Conservation (phyloP, 257 asterid genomes). For the Salvia hispanica region DNA sequence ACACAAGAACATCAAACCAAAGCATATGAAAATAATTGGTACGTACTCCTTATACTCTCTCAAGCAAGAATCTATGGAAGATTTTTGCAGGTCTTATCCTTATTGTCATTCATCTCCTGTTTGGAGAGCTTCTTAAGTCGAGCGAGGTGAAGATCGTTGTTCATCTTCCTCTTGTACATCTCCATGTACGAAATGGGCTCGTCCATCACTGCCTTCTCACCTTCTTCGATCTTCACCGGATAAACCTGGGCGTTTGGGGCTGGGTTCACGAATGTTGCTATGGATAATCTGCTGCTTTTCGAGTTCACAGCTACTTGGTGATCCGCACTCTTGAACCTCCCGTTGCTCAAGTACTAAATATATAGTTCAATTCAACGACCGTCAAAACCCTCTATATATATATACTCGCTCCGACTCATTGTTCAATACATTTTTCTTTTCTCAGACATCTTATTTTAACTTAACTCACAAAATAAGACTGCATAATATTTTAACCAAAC, state of each 20-base stretch:
- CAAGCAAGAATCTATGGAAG: too few relatives aligned
- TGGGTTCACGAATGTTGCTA: conserved; percentile 88
- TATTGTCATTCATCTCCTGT: conserved; percentile 27
- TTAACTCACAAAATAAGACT: too few relatives aligned
- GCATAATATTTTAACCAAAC: too few relatives aligned
- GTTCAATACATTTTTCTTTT: too few relatives aligned
- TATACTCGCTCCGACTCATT: too few relatives aligned
- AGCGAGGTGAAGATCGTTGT: conserved; percentile 67
- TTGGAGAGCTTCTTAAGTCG: conserved; percentile 62
- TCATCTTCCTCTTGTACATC: conserved; percentile 88
- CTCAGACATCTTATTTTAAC: too few relatives aligned
- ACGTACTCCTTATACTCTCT: too few relatives aligned
- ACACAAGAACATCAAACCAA: too few relatives aligned
- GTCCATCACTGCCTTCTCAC: conserved; percentile 33
- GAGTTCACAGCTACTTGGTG: conserved; percentile 95
- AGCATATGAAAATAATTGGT: too few relatives aligned
- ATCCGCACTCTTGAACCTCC: conserved; percentile 93
- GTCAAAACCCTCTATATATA: too few relatives aligned
- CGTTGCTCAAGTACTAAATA: conserved; percentile 72
- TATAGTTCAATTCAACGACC: too few relatives aligned
- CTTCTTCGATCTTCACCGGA: conserved; percentile 59
- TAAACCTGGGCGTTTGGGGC: conserved; percentile 70
- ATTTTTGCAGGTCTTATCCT: too few relatives aligned
- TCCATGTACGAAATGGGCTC: conserved; percentile 62
- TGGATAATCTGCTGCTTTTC: conserved; percentile 61